Evolutionary conservation across 331 rosid genomes (phyloP).

Genomic region (Rhamnella rubrinervis): DNA sequence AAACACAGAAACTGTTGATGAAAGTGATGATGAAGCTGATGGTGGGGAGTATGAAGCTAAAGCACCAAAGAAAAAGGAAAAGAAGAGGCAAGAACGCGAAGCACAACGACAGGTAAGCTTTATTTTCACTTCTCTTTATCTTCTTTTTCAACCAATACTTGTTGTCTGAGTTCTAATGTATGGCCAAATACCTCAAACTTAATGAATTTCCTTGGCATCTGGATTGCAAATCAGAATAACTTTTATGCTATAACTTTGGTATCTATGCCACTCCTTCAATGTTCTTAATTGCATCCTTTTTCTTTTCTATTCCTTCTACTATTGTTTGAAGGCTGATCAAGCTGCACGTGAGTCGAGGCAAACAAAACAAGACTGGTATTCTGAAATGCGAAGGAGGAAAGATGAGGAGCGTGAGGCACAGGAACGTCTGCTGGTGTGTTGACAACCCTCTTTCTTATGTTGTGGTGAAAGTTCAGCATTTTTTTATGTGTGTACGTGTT

Average conservation of each 20-base stretch:
- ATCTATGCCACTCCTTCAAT: neutral
- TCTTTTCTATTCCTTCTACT: neutral
- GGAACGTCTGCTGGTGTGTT: conserved; percentile 68
- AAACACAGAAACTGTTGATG: conserved; percentile 58
- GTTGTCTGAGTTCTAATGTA: neutral
- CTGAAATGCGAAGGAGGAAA: conserved; percentile 79
- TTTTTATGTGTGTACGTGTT: neutral
- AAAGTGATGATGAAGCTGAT: conserved; percentile 72
- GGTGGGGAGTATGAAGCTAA: conserved; percentile 60
- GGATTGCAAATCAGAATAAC: too few species aligned
- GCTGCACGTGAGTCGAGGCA: conserved; percentile 69
- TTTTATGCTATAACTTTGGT: neutral
- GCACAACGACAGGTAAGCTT: conserved; percentile 69
- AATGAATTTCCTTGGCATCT: neutral
- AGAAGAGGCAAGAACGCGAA: conserved; percentile 86
- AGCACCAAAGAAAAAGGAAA: conserved; percentile 70
- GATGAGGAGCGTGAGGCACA: conserved; percentile 92
- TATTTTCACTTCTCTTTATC: neutral
- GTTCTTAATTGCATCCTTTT: conserved; percentile 21
- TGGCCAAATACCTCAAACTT: neutral
- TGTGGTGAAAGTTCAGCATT: conserved; percentile 12
- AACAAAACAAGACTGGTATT: conserved; percentile 78
- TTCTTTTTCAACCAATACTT: neutral
- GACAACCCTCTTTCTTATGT: conserved; percentile 7
- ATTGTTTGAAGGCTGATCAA: conserved; percentile 76